Evolutionary conservation across 1,139 yeast species (phyloP).

Genomic region (Blastobotrys serpentis): DNA sequence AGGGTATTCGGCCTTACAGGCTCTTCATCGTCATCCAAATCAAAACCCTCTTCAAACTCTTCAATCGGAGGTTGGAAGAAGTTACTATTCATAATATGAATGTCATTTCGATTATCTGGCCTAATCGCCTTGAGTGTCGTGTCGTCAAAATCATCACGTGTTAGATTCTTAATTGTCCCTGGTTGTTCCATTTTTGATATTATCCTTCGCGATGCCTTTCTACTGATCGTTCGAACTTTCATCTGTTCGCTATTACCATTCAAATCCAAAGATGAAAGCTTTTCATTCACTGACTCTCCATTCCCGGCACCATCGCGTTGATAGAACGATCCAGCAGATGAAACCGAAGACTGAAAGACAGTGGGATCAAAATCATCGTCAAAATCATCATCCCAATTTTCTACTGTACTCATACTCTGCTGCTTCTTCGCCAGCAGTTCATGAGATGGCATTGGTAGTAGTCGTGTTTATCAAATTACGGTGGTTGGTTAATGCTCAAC

Average conservation of each 20-base stretch:
- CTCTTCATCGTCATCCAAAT: slow-evolving; percentile 19
- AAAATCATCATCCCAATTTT: slow-evolving; percentile 31
- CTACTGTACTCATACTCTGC: slow-evolving; percentile 16
- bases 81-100: slow-evolving; percentile 1
- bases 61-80: slow-evolving; percentile 16
- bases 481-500: background rate
- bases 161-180: background rate
- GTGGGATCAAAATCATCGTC: slow-evolving; percentile 23
- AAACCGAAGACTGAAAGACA: slow-evolving; percentile 21
- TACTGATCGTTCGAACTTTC: slow-evolving; percentile 2
- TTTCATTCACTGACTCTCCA: background rate
- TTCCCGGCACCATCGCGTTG: background rate
- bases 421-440: slow-evolving; percentile 11
- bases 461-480: slow-evolving; percentile 6
- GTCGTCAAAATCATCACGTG: slow-evolving; percentile 5
- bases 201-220: slow-evolving; percentile 6
- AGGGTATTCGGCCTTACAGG: slow-evolving; percentile 11
- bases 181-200: background rate
- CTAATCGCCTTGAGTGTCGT: background rate
- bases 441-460: slow-evolving; percentile 14
- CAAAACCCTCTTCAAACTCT: slow-evolving; percentile 26
- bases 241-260: background rate
- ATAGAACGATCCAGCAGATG: slow-evolving; percentile 17
- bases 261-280: background rate
- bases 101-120: background rate